These are phyloP conservation scores for Stylonectria norvegica DNA, from an alignment of 2,329 filamentous ascomycete species.

Conservation along the genomic window DNA sequence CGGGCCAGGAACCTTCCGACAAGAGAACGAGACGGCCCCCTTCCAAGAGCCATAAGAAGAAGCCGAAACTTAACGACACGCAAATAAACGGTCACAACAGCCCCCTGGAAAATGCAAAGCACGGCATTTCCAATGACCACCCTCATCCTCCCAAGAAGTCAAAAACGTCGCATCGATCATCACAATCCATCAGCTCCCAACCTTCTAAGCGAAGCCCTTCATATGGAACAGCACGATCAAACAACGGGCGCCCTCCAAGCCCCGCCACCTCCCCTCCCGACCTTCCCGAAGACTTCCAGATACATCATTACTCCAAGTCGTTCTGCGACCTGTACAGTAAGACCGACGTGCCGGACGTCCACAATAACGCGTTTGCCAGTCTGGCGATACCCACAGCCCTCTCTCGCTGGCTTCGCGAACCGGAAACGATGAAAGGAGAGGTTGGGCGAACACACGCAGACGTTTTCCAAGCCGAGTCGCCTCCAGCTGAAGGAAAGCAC, in stretches of 20 bases:
- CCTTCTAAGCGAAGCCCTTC: conserved; percentile 62
- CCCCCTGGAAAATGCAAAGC: conserved; percentile 53
- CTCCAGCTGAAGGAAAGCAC: conserved; percentile 42
- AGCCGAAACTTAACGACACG: conserved; percentile 66
- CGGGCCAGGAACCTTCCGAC: conserved; percentile 53
- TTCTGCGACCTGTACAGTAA: conserved; percentile 74
- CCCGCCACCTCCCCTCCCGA: conserved; percentile 73
- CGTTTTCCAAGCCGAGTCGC: conserved; percentile 60
- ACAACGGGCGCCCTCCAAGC: conserved; percentile 63
- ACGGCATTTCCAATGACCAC: conserved; percentile 43
- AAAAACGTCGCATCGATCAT: conserved; percentile 78
- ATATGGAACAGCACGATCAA: conserved; percentile 58
- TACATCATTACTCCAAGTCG: conserved; percentile 68
- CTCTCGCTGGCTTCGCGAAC: conserved; percentile 74
- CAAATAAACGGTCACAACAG: conserved; percentile 65
- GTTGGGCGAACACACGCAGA: conserved; percentile 63
- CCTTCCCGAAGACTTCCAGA: conserved; percentile 57
- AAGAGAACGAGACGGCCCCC: conserved; percentile 71
- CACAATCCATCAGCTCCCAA: conserved; percentile 70
- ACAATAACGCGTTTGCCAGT: conserved; percentile 75
- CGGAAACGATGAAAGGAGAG: conserved; percentile 63
- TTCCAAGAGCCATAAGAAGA: conserved; percentile 85
- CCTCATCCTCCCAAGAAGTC: conserved; percentile 68
- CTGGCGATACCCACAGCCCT: conserved; percentile 72
- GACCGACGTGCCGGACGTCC: conserved; percentile 54